Conservation (phyloP, 2,329 filamentous ascomycete species). For the Microcyclosporella mali region DNA sequence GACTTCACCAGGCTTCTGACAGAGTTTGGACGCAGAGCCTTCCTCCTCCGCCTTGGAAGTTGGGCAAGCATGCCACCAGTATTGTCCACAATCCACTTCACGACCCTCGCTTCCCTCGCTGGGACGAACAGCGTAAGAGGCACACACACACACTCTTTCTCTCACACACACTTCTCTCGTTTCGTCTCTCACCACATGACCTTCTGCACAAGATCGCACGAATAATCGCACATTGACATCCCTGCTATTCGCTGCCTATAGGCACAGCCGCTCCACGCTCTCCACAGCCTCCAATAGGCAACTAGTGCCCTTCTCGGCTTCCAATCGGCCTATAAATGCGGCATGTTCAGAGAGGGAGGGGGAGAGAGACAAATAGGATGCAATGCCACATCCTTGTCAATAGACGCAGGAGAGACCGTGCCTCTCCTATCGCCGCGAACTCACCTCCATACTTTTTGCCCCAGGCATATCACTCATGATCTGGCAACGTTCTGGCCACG, state of each 20-base stretch:
- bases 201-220: conserved; percentile 1
- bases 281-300: conserved; percentile 7
- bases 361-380: conserved; percentile 1
- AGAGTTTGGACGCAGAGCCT: not conserved
- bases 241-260: not conserved
- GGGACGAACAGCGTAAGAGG: not conserved
- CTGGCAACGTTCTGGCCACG: too few species aligned
- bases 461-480: too few species aligned
- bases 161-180: not conserved
- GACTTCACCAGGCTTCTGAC: conserved; percentile 7
- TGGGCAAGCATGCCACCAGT: conserved; percentile 2
- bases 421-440: too few species aligned
- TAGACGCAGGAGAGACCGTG: not conserved
- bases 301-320: conserved; percentile 7
- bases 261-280: not conserved
- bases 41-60: not conserved
- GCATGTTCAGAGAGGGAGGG: too few species aligned
- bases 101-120: too few species aligned
- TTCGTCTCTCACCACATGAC: conserved; percentile 2
- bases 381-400: not conserved
- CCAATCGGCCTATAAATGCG: conserved; percentile 14
- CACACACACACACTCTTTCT: not conserved
- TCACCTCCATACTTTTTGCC: too few species aligned
- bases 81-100: conserved; percentile 1
- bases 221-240: not conserved